Evolutionary conservation across 1,284 basidiomycete genomes (phyloP).

Genomic region (Ustilago trichophora): DNA sequence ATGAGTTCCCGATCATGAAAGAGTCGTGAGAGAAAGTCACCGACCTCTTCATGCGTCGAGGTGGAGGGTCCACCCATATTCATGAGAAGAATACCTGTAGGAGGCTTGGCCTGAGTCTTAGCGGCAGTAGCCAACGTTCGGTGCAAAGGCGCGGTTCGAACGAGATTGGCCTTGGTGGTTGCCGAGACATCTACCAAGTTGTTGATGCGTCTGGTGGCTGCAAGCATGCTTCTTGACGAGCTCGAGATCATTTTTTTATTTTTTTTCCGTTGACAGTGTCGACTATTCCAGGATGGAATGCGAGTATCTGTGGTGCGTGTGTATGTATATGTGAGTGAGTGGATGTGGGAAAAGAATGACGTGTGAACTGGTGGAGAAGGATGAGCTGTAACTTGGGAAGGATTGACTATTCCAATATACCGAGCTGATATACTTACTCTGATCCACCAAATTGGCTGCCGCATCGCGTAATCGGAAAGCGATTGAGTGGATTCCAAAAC

Average conservation of each 20-base stretch:
- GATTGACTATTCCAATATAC: neutral
- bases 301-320: neutral
- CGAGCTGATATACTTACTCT: neutral
- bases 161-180: too few species aligned
- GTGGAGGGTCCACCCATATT: constrained; percentile 92
- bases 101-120: constrained; percentile 27
- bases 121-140: constrained; percentile 32
- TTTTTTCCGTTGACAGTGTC: too few species aligned
- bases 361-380: neutral
- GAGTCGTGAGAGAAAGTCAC: constrained; percentile 84
- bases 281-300: too few species aligned
- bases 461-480: constrained; percentile 36
- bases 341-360: too few species aligned
- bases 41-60: constrained; percentile 72
- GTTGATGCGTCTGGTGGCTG: constrained; percentile 14
- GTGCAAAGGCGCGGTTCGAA: neutral
- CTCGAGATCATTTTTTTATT: constrained; percentile 14
- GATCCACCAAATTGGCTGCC: constrained; percentile 3
- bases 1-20: constrained; percentile 97
- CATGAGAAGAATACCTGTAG: constrained; percentile 88
- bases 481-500: neutral
- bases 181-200: too few species aligned
- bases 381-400: neutral
- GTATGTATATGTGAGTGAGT: too few species aligned
- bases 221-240: constrained; percentile 27